Percentiles rank a stretch among this genome's conserved stretches.
Conservation (phyloP, 148 eudicot species). For the Silene uniflora region DNA sequence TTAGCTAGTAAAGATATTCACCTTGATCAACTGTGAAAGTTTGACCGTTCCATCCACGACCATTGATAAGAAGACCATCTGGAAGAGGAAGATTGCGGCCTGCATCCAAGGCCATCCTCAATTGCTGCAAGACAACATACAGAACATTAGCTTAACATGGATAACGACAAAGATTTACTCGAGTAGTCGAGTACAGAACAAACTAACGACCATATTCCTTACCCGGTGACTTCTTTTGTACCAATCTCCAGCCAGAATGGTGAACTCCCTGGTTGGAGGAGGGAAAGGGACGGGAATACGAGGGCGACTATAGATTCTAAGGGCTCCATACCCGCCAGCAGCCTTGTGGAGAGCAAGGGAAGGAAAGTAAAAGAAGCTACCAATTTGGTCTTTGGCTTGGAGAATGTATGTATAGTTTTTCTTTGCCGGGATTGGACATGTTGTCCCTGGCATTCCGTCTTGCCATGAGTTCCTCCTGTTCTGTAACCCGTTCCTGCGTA, state of each 20-base stretch:
- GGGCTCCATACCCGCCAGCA: conserved; percentile 77
- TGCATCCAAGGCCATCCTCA: conserved; percentile 44
- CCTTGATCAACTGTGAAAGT: conserved; percentile 79
- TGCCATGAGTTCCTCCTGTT: conserved; percentile 89
- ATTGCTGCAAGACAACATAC: conserved; percentile 35
- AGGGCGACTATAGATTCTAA: conserved; percentile 77
- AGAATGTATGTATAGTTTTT: conserved; percentile 82
- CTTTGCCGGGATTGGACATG: conserved; percentile 78
- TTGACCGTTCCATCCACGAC: conserved; percentile 93
- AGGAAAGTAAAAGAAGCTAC: conserved; percentile 87
- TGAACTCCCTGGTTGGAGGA: conserved; percentile 71
- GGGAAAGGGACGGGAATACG: conserved; percentile 87
- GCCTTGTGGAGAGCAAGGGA: conserved; percentile 81
- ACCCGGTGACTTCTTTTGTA: conserved; percentile 76
- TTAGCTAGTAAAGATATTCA: conserved; percentile 8
- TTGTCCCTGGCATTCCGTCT: conserved; percentile 84
- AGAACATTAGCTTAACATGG: neutral
- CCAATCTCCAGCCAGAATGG: conserved; percentile 90
- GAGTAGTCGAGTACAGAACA: neutral
- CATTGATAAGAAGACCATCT: conserved; percentile 90
- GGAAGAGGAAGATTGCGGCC: conserved; percentile 75
- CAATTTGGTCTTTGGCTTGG: conserved; percentile 96
- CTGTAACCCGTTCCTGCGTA: conserved; percentile 81
- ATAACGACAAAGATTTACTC: neutral
- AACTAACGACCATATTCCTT: conserved; percentile 7